A percentile compares a stretch with the other conserved stretches of the same genome.
Evolutionary conservation across 164 flowering plant genomes (phyloP).

Genomic region (Santalum album): DNA sequence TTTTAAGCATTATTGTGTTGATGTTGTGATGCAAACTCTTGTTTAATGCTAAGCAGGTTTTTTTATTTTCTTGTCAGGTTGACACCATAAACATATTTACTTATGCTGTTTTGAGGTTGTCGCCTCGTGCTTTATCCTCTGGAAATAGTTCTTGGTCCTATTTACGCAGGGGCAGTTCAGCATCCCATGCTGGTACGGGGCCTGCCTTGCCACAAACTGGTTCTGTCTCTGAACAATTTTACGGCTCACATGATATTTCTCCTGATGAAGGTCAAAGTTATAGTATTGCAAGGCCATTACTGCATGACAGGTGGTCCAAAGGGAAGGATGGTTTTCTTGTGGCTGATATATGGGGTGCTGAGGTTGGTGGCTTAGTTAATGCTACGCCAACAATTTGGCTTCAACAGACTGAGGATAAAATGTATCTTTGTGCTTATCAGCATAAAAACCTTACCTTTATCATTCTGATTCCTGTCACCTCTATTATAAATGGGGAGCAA

Average conservation of each 20-base stretch:
- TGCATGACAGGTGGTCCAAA: constrained; percentile 69
- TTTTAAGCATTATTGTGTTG: no score
- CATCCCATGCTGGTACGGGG: constrained; percentile 31
- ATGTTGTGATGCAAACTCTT: no score
- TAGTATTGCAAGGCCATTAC: constrained; percentile 61
- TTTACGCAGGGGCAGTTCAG: constrained; percentile 51
- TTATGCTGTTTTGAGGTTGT: constrained; percentile 72
- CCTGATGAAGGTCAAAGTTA: constrained; percentile 30
- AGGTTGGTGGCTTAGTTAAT: constrained; percentile 30
- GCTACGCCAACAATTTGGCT: constrained; percentile 69
- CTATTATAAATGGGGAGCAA: constrained; percentile 60
- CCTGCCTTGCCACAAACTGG: constrained; percentile 27
- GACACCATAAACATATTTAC: constrained; percentile 75
- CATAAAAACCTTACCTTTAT: constrained; percentile 68
- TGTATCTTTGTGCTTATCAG: constrained; percentile 79
- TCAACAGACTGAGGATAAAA: constrained; percentile 62
- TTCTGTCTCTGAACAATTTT: constrained; percentile 30
- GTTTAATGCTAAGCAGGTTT: constrained; percentile 6
- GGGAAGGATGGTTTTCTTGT: constrained; percentile 89
- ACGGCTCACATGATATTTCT: constrained; percentile 41
- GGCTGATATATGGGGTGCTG: constrained; percentile 69
- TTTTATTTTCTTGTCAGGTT: constrained; percentile 41
- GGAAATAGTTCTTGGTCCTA: constrained; percentile 80
- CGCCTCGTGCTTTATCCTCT: constrained; percentile 63
- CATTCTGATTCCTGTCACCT: constrained; percentile 65